Base-by-base conservation (phyloP, 1,284 basidiomycete species). In the Blastosporella zonata region DNA sequence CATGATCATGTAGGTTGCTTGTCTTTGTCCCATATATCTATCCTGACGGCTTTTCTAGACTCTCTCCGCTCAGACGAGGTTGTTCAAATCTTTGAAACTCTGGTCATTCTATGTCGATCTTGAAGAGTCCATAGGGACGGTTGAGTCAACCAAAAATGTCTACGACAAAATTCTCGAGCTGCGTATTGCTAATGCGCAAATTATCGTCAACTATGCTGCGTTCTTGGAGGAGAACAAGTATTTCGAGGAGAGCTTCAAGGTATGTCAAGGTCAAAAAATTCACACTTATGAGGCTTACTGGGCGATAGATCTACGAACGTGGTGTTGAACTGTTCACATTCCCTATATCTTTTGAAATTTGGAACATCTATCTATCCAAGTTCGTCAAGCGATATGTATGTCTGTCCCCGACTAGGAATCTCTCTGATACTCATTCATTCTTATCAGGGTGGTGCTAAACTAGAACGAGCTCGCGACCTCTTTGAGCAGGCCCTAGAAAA, bases 51-150 rank as follows among this genome's bases (percentile, higher is more conserved):
- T 47, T 49, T 41, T n/a, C 28, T 57, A 93, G 84, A 76, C 84
- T 8, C 75, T 99, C 20, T 75, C 94, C 6, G 89, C 89, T 0
- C 97, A 99, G 74, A 75, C 81, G 2, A 84, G 97, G 12, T 71
- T 99, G 35, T 99, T 99, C 82, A 99, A 99, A 66, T 97, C 94
- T 1, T 75, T 99, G 54, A 99, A 99, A 67, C 79, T 99, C 1
- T 99, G 97, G 97, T 96, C 93, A 1, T 99, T 97, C 74, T 97
- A 97, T 64, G 90, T 97, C 52, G 97, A 99, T 63, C 75, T 99
- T 22, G 94, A 98, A 66, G 97, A 99, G 66, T 94, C 93, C 1
- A 89, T 98, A 57, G 96, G 96, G 3, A 86, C 91, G 0, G 88
- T 97, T 21, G 94, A 97, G 55, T 87, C 89, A 1, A 79, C 96